Base-by-base conservation (phyloP, 2,329 filamentous ascomycete genomes). In the Fusarium coffeatum region DNA sequence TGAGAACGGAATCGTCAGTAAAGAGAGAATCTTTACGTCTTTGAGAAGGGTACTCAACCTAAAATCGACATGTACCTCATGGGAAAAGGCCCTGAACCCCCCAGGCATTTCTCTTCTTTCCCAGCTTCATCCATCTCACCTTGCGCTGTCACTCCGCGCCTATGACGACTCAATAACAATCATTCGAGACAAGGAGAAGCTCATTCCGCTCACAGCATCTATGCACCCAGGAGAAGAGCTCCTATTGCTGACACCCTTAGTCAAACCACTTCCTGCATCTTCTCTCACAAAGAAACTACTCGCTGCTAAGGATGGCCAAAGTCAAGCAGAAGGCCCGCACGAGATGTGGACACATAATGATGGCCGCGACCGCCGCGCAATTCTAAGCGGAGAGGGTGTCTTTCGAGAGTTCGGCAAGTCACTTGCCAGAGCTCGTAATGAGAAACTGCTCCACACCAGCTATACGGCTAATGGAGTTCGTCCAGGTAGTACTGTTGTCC, bases 141-240 rank as follows among this genome's bases (percentile, higher is more conserved):
- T 92, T 12, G 88, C 88, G 8, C 85, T 98, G 8, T 97, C 95
- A 1, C 92, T 90, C 1, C 91, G 88, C 76, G 94, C 94, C 3
- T 99, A 98, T 78, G 94, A 97, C 76, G 91, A 89, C 71, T 98
- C 95, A 2, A 97, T 98, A 64, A 96, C 94, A 0, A 91, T 99
- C 25, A 93, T 98, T 49, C 87, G 94, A 60, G 95, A 99, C 78
- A 95, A 93, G 78, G 92, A 95, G 66, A 90, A 92, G 63, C 82
- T 97, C 3, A 83, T 99, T 5, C 96, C 96, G 3, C 84, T 98
- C 8, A 92, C 93, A 5, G 91, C 91, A 66, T 91, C 93, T 7
- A 87, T 98, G 77, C 91, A 95, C 49, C 88, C 91, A 22, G 92
- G 93, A 59, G 94, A 98, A 76, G 95, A 98, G 77, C 80, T 98